These are phyloP conservation scores for Saposhnikovia divaricata DNA, from an alignment of 129 eudicot species.

Conservation along the genomic window DNA sequence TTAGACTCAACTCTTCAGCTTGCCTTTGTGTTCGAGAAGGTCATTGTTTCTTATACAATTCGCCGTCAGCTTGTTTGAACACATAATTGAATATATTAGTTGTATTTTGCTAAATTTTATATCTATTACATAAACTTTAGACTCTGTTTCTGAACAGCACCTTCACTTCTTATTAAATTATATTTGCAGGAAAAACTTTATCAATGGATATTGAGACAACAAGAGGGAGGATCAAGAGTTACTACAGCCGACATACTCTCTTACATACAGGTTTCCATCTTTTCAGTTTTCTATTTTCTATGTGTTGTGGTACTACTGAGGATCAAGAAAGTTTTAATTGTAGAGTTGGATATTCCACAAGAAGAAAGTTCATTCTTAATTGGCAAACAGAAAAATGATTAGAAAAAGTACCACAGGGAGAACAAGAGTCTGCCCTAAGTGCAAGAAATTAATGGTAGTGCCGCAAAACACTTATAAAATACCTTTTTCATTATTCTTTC, in stretches of 20 bases:
- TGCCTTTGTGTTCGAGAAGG: not conserved
- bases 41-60: not conserved
- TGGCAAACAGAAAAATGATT: not conserved
- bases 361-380: not conserved
- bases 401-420: not conserved
- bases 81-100: not conserved
- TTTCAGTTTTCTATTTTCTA: not conserved
- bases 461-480: not conserved
- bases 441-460: not conserved
- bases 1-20: not conserved
- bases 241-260: conserved; percentile 49
- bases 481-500: not conserved
- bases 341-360: not conserved
- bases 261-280: conserved; percentile 45
- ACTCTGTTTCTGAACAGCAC: not conserved
- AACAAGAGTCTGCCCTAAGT: not conserved
- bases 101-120: not conserved
- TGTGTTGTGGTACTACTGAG: not conserved
- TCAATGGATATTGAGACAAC: conserved; percentile 69
- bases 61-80: not conserved
- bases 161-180: not conserved
- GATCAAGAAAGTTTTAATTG: not conserved
- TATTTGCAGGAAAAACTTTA: conserved; percentile 63
- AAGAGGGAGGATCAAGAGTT: conserved; percentile 62
- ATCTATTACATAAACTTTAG: not conserved